Evolutionary conservation across 2,329 filamentous ascomycete genomes (phyloP).

Genomic region (Talaromyces sp.): DNA sequence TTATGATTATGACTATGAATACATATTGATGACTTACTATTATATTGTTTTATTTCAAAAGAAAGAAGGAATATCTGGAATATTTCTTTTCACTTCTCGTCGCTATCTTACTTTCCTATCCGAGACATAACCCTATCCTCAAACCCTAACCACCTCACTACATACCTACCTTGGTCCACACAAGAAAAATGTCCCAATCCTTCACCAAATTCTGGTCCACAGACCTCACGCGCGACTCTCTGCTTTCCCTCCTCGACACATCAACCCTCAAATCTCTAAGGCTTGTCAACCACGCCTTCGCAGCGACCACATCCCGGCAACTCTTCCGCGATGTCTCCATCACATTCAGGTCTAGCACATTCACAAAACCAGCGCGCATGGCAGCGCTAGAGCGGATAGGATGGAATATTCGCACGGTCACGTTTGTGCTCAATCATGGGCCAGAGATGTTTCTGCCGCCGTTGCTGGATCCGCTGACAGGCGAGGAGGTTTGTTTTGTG

Average conservation of each 20-base stretch:
- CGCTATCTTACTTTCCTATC: not conserved
- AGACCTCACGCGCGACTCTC: slow-evolving; percentile 30
- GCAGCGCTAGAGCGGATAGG: slow-evolving; percentile 74
- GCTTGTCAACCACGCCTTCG: slow-evolving; percentile 35
- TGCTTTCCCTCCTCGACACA: slow-evolving; percentile 30
- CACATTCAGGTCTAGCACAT: slow-evolving; percentile 59
- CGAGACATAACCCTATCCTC: not conserved
- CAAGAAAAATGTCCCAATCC: slow-evolving; percentile 15
- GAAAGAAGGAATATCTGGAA: slow-evolving; percentile 3
- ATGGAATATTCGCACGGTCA: slow-evolving; percentile 72
- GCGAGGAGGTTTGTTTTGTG: slow-evolving; percentile 73
- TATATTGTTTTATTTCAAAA: not conserved
- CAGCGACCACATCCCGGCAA: slow-evolving; percentile 29
- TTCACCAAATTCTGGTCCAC: slow-evolving; percentile 38
- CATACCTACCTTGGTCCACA: not conserved
- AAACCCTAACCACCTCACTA: slow-evolving; percentile 3
- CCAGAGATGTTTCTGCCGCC: slow-evolving; percentile 78
- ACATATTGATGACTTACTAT: not conserved
- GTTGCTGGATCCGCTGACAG: slow-evolving; percentile 73
- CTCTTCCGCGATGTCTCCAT: slow-evolving; percentile 46
- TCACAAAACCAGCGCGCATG: slow-evolving; percentile 69
- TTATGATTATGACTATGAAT: not conserved
- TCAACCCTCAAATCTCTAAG: slow-evolving; percentile 35
- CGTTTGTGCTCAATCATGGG: slow-evolving; percentile 72
- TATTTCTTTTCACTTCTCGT: not conserved